These are phyloP conservation scores for Anisodus tanguticus DNA, from an alignment of 257 asterid species.

Conservation along the genomic window DNA sequence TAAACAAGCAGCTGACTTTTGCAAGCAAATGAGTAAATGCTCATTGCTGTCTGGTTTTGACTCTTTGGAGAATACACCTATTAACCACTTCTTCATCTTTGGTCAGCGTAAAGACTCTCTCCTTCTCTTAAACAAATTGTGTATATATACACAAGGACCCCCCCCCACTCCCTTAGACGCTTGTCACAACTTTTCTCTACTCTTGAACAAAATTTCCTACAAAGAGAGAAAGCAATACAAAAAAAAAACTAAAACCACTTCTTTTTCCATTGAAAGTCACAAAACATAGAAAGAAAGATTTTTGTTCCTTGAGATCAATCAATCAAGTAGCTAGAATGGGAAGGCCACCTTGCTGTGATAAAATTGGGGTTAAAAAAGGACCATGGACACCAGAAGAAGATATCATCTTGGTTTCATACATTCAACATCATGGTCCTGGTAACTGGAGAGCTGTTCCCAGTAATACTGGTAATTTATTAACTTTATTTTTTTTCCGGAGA, in stretches of 20 bases:
- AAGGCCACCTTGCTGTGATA: slow-evolving; percentile 73
- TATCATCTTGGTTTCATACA: slow-evolving; percentile 67
- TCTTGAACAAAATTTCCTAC: background rate
- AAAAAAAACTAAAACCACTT: background rate
- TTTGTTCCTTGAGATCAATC: background rate
- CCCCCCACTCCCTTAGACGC: slow-evolving; percentile 46
- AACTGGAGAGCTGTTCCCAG: slow-evolving; percentile 82
- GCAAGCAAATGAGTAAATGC: slow-evolving; percentile 67
- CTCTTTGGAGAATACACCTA: slow-evolving; percentile 41
- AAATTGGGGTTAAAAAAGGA: slow-evolving; percentile 68
- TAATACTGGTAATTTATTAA: slow-evolving; percentile 52
- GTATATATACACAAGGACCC: slow-evolving; percentile 44
- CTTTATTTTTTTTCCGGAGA: background rate
- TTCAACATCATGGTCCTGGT: slow-evolving; percentile 76
- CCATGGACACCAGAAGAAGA: slow-evolving; percentile 91
- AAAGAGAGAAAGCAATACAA: background rate
- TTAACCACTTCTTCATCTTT: slow-evolving; percentile 33
- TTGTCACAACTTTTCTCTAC: slow-evolving; percentile 38
- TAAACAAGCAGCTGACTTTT: slow-evolving; percentile 51
- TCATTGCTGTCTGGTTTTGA: slow-evolving; percentile 65
- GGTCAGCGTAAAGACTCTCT: slow-evolving; percentile 51
- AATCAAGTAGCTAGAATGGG: slow-evolving; percentile 47
- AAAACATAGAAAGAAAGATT: background rate
- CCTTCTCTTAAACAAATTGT: slow-evolving; percentile 35
- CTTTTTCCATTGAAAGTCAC: background rate